Conservation (phyloP, 345 rosid species). For the Bruguiera sexangula region DNA sequence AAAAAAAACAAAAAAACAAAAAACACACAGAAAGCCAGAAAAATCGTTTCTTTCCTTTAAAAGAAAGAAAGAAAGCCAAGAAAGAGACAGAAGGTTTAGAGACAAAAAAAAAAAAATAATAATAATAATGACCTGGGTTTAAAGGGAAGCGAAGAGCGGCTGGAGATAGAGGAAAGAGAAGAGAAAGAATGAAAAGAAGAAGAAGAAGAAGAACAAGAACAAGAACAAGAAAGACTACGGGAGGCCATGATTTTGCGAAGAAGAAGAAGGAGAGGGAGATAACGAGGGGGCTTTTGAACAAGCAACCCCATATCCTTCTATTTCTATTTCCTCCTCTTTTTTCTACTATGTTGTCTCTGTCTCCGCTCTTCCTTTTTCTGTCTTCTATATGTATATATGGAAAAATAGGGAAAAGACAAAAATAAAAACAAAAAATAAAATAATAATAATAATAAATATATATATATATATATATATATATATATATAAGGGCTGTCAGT, state of each 20-base stretch:
- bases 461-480: too few relatives aligned
- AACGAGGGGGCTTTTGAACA: conserved; percentile 40
- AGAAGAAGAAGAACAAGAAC: conserved; percentile 13
- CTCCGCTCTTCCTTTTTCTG: too few relatives aligned
- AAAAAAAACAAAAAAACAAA: neutral
- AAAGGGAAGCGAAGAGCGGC: conserved; percentile 30
- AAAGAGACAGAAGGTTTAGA: neutral
- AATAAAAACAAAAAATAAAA: too few relatives aligned
- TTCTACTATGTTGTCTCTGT: neutral
- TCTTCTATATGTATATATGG: too few relatives aligned
- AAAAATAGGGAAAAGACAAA: too few relatives aligned
- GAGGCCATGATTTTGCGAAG: conserved; percentile 46
- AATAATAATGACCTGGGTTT: conserved; percentile 39
- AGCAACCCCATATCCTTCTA: conserved; percentile 7
- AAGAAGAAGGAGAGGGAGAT: conserved; percentile 30
- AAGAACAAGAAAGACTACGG: conserved; percentile 26
- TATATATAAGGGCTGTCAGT: too few relatives aligned
- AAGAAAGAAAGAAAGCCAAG: neutral
- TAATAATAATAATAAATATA: too few relatives aligned
- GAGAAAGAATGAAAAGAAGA: conserved; percentile 13
- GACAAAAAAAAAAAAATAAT: conserved; percentile 5
- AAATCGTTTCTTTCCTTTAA: neutral
- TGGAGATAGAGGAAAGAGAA: conserved; percentile 21
- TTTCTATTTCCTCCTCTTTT: neutral
- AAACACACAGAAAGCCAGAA: conserved; percentile 15